phyloP scores from a whole-genome alignment of 306 rosid genomes.

The Acacia confusa region DNA sequence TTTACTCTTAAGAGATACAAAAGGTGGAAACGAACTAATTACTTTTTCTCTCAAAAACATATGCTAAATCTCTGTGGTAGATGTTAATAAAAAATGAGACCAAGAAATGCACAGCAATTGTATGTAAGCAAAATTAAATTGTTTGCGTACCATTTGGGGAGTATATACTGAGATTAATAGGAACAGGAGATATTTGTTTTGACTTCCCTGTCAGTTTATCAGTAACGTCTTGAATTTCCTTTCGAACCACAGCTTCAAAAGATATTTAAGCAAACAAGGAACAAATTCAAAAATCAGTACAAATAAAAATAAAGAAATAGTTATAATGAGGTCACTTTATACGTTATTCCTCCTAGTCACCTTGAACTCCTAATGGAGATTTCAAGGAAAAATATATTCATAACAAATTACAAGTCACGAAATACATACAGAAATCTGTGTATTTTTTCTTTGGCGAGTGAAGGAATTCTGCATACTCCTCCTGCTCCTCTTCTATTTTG shows the following conservation, averaged over 20 bases:
- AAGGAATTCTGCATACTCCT: slow-evolving; percentile 66
- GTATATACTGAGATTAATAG: slow-evolving; percentile 85
- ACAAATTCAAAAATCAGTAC: slow-evolving; percentile 19
- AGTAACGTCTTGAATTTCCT: slow-evolving; percentile 89
- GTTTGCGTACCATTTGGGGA: slow-evolving; percentile 61
- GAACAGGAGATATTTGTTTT: slow-evolving; percentile 80
- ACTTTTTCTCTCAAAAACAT: not conserved
- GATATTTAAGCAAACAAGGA: slow-evolving; percentile 25
- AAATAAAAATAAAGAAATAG: slow-evolving; percentile 2
- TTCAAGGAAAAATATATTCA: not conserved
- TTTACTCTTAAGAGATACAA: not conserved
- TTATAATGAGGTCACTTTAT: not conserved
- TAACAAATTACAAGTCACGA: not conserved
- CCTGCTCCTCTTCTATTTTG: slow-evolving; percentile 45
- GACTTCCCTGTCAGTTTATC: slow-evolving; percentile 69
- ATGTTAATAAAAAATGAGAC: not conserved
- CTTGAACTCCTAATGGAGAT: not conserved
- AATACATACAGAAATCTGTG: slow-evolving; percentile 56
- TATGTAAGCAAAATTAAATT: slow-evolving; percentile 5
- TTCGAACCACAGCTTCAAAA: slow-evolving; percentile 68
- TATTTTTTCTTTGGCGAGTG: slow-evolving; percentile 54
- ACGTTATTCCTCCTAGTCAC: not conserved
- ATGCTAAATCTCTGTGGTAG: not conserved
- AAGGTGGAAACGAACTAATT: not conserved
- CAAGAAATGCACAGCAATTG: slow-evolving; percentile 8